Base-by-base conservation (phyloP, 345 rosid species). In the Mercurialis annua region DNA sequence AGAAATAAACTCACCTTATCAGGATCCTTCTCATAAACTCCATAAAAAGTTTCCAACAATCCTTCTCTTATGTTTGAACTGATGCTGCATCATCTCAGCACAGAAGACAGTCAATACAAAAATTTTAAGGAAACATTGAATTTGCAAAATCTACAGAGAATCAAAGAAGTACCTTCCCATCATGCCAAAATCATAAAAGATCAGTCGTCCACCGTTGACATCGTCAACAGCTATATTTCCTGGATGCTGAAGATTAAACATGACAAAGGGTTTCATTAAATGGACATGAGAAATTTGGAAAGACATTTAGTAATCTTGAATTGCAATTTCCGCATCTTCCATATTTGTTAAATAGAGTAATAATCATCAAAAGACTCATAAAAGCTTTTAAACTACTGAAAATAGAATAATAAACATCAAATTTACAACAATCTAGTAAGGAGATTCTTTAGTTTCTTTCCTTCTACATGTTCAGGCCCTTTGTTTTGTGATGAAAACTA, bases 141-240 rank as follows among this genome's bases (percentile, higher is more conserved):
- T 11, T 26, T 14, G 20, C 21, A 67, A 58, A 36, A 66, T 65
- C 66, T 57, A 38, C 6, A 69, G 26, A 20, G 36, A 48, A 66
- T 47, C 26, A 65, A 55, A 76, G 60, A 69, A 46, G n/a, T 84
- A 94, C 99, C 99, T 90, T 78, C 99, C 99, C 99, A 94, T 90
- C 99, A 94, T 94, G 68, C 99, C 99, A 73, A 94, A 94, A 77
- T 94, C 99, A 72, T 94, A 94, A 81, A 94, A 89, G 75, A 94
- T 94, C 75, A 94, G 83, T 69, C 99, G 78, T 69, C 99, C 99
- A 15, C 99, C 99, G 74, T 89, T 90, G 69, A 94, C 89, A 83
- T 94, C 99, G 82, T 94, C 99, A 69, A 90, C 92, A 5, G 97
- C 99, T 78, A 94, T 90, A 79, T 94, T 94, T 75, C 99, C 97